phyloP scores from a whole-genome alignment of 2,329 filamentous ascomycete species.

The Aspergillus costaricaensis region DNA sequence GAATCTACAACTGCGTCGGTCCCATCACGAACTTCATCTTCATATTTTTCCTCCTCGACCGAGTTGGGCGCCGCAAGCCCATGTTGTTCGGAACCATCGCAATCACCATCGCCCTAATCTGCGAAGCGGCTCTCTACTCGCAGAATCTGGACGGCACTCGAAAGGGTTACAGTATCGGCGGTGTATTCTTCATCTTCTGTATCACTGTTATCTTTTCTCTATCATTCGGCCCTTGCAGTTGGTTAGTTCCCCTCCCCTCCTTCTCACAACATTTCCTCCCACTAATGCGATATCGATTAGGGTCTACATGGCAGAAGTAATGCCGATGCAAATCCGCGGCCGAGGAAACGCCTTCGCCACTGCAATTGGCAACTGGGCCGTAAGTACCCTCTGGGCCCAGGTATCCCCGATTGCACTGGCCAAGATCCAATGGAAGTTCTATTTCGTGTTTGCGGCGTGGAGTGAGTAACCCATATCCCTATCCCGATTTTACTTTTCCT shows the following conservation, averaged over 20 bases:
- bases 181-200: slow-evolving; percentile 67
- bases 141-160: slow-evolving; percentile 47
- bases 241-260: slow-evolving; percentile 18
- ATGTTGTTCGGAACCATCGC: slow-evolving; percentile 56
- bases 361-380: slow-evolving; percentile 61
- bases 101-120: slow-evolving; percentile 60
- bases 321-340: slow-evolving; percentile 66
- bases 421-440: slow-evolving; percentile 56
- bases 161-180: slow-evolving; percentile 57
- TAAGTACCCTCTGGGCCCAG: slow-evolving; percentile 62
- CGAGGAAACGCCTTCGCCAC: slow-evolving; percentile 61
- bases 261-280: too few species aligned
- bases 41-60: slow-evolving; percentile 59
- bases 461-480: slow-evolving; percentile 33
- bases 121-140: slow-evolving; percentile 61
- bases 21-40: slow-evolving; percentile 48
- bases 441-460: slow-evolving; percentile 59
- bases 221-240: slow-evolving; percentile 56
- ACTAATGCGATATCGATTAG: slow-evolving; percentile 38
- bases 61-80: slow-evolving; percentile 55
- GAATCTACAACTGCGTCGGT: slow-evolving; percentile 63
- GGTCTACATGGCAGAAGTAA: slow-evolving; percentile 68
- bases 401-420: slow-evolving; percentile 56
- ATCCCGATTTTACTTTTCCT: neutral
- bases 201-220: slow-evolving; percentile 62